Conservation (phyloP, 305 asterid species). For the Fraxinus ornus region DNA sequence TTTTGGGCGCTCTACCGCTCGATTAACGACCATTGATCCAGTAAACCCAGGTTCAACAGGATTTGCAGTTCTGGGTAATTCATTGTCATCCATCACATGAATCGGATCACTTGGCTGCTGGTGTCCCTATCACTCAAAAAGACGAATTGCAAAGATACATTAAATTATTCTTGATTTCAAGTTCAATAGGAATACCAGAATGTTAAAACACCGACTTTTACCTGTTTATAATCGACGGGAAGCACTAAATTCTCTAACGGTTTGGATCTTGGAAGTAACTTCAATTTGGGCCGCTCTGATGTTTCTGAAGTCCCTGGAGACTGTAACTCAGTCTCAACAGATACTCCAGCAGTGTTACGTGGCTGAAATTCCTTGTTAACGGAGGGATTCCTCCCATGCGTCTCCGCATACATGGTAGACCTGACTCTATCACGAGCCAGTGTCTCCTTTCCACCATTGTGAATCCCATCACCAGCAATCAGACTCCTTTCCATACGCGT, state of each 20-base stretch:
- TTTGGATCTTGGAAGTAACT: slow-evolving; percentile 88
- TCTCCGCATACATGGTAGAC: slow-evolving; percentile 38
- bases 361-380: slow-evolving; percentile 37
- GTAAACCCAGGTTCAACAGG: slow-evolving; percentile 35
- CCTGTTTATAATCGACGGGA: slow-evolving; percentile 52
- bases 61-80: slow-evolving; percentile 36
- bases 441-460: slow-evolving; percentile 39
- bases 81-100: slow-evolving; percentile 35
- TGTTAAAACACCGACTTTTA: slow-evolving; percentile 20
- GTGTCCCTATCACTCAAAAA: slow-evolving; percentile 33
- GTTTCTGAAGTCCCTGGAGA: slow-evolving; percentile 48
- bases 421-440: slow-evolving; percentile 44
- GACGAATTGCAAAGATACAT: slow-evolving; percentile 7
- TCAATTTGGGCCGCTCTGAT: slow-evolving; percentile 74
- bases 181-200: slow-evolving; percentile 5
- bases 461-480: slow-evolving; percentile 46
- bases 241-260: slow-evolving; percentile 60
- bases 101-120: slow-evolving; percentile 47
- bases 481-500: slow-evolving; percentile 53
- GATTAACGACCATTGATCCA: slow-evolving; percentile 30
- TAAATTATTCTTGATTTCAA: slow-evolving; percentile 7
- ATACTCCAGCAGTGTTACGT: slow-evolving; percentile 30
- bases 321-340: slow-evolving; percentile 45
- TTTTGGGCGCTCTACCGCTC: slow-evolving; percentile 61
- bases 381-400: slow-evolving; percentile 42